Conservation (phyloP, 306 rosid genomes). For the Corylus americana region DNA sequence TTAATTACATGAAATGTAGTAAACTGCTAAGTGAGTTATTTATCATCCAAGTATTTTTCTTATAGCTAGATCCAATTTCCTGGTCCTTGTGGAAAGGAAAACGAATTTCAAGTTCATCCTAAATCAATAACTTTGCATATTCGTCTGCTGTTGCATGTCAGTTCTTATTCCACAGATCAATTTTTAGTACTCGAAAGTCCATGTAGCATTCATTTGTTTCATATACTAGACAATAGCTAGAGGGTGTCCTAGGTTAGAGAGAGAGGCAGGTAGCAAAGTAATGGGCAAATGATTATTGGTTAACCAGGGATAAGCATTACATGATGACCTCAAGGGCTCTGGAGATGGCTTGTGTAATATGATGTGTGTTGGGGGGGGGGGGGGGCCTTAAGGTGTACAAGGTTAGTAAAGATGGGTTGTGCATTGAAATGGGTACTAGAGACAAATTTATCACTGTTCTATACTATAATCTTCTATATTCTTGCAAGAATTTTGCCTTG, state of each 20-base stretch:
- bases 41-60: too few relatives aligned
- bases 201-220: background rate
- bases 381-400: background rate
- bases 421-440: background rate
- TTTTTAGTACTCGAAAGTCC: background rate
- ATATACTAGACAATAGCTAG: background rate
- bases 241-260: constrained; percentile 12
- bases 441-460: background rate
- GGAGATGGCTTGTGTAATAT: background rate
- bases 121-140: background rate
- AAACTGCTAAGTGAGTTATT: background rate
- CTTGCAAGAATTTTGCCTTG: background rate
- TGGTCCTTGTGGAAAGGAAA: too few relatives aligned
- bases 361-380: background rate
- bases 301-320: background rate
- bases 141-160: background rate
- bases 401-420: background rate
- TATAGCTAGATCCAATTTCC: too few relatives aligned
- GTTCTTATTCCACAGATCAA: background rate
- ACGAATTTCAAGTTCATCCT: too few relatives aligned
- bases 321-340: background rate
- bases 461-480: background rate
- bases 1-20: constrained; percentile 17
- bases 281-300: background rate
- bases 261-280: background rate